These are phyloP conservation scores for Puccinia polysora DNA, from an alignment of 1,284 basidiomycete genomes.

Conservation along the genomic window DNA sequence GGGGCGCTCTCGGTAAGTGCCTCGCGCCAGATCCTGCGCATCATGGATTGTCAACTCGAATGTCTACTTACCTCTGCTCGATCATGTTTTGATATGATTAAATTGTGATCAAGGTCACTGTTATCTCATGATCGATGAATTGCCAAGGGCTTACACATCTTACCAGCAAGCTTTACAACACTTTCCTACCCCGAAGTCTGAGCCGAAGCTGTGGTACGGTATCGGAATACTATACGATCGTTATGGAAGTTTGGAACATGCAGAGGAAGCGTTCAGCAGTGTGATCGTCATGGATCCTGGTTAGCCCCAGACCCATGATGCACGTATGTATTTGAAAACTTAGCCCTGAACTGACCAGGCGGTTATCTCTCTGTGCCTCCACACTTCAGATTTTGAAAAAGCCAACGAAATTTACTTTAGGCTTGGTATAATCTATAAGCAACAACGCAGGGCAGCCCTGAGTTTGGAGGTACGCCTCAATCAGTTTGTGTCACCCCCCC, in stretches of 20 bases:
- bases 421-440: conserved; percentile 98
- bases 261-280: conserved; percentile 94
- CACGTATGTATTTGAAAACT: too few relatives aligned
- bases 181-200: conserved; percentile 92
- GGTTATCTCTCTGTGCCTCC: not conserved
- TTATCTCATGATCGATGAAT: conserved; percentile 97
- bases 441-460: conserved; percentile 84
- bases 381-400: conserved; percentile 81
- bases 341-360: too few relatives aligned
- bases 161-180: conserved; percentile 98
- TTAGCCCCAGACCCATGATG: conserved; percentile 53
- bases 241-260: conserved; percentile 95
- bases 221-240: conserved; percentile 98
- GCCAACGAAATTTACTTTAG: conserved; percentile 98
- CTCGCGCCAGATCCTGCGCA: not conserved
- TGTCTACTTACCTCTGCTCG: not conserved
- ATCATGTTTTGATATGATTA: too few relatives aligned
- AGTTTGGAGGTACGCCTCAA: conserved; percentile 61
- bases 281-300: conserved; percentile 95
- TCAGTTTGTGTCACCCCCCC: conserved; percentile 29
- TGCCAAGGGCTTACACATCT: conserved; percentile 95
- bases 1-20: conserved; percentile 74
- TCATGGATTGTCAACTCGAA: not conserved
- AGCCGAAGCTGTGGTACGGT: conserved; percentile 98
- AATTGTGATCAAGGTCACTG: conserved; percentile 70